These are phyloP conservation scores for Amanita brunnescens DNA, from an alignment of 768 basidiomycete species.

Conservation along the genomic window DNA sequence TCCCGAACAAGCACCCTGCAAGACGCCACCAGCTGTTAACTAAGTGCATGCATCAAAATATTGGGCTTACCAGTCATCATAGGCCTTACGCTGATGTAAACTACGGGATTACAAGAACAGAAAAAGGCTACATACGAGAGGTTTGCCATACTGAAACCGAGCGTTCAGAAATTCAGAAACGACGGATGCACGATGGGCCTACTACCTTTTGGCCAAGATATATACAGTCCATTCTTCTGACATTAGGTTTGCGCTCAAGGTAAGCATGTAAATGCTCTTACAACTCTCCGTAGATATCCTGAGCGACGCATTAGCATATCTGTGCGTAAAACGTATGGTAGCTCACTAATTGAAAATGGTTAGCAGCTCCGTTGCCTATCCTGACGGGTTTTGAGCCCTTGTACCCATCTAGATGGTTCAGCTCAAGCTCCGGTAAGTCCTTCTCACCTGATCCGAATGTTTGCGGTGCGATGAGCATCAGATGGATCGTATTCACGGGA, in stretches of 20 bases:
- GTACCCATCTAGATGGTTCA: constrained; percentile 82
- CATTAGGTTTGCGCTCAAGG: neutral
- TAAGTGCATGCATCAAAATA: neutral
- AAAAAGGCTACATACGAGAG: constrained; percentile 41
- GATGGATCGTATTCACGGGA: neutral
- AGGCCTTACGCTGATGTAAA: constrained; percentile 17
- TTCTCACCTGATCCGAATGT: constrained; percentile 44
- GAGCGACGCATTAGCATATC: constrained; percentile 1
- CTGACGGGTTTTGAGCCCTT: constrained; percentile 80
- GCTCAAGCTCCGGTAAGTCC: constrained; percentile 77
- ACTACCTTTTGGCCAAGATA: constrained; percentile 88
- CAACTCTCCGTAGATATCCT: constrained; percentile 98
- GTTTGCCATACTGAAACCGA: constrained; percentile 55
- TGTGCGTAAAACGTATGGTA: constrained; percentile 8
- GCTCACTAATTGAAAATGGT: constrained; percentile 82
- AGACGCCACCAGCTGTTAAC: neutral
- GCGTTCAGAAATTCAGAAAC: neutral
- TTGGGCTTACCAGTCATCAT: constrained; percentile 35
- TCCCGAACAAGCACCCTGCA: constrained; percentile 63
- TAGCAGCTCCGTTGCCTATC: constrained; percentile 94
- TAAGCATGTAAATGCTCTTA: constrained; percentile 22
- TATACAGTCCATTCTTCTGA: constrained; percentile 82
- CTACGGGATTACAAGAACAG: neutral
- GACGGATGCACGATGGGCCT: neutral
- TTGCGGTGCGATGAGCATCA: constrained; percentile 3